phyloP scores from a whole-genome alignment of 169 alveolate genomes.

The Plasmodium fragile region DNA sequence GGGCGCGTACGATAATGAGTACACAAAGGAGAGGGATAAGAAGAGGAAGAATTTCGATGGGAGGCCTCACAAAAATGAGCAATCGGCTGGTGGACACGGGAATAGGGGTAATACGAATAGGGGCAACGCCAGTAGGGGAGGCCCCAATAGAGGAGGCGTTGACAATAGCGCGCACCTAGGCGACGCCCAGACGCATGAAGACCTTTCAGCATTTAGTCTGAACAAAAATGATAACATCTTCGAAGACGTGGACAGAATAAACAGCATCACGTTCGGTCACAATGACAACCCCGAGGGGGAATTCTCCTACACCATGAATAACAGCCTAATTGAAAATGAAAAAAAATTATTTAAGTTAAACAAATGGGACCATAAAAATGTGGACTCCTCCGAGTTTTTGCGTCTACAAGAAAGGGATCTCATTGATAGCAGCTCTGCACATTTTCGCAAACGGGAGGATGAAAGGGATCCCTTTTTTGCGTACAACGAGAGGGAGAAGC shows the following conservation, averaged over 20 bases:
- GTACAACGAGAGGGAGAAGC: not conserved
- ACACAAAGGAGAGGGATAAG: conserved; percentile 24
- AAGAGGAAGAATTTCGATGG: not conserved
- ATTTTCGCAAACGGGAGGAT: conserved; percentile 15
- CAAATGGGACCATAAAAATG: conserved; percentile 1
- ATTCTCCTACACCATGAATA: conserved; percentile 54
- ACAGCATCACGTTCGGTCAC: conserved; percentile 66
- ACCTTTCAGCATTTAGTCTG: not conserved
- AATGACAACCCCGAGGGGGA: conserved; percentile 37
- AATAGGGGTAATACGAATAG: not conserved
- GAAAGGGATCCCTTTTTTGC: not conserved
- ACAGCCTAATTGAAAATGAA: conserved; percentile 73
- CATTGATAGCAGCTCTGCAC: not conserved
- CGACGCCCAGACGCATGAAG: not conserved
- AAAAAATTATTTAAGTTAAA: conserved; percentile 68
- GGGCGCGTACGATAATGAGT: conserved; percentile 36
- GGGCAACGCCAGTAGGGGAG: not conserved
- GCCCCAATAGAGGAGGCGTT: not conserved
- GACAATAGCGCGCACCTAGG: not conserved
- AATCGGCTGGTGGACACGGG: not conserved
- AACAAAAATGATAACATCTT: conserved; percentile 37
- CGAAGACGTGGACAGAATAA: conserved; percentile 70
- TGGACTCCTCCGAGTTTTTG: conserved; percentile 17
- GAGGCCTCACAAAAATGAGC: not conserved
- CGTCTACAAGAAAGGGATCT: not conserved